Base-by-base conservation (phyloP, 805 yeast species). In the Lipomyces orientalis region DNA sequence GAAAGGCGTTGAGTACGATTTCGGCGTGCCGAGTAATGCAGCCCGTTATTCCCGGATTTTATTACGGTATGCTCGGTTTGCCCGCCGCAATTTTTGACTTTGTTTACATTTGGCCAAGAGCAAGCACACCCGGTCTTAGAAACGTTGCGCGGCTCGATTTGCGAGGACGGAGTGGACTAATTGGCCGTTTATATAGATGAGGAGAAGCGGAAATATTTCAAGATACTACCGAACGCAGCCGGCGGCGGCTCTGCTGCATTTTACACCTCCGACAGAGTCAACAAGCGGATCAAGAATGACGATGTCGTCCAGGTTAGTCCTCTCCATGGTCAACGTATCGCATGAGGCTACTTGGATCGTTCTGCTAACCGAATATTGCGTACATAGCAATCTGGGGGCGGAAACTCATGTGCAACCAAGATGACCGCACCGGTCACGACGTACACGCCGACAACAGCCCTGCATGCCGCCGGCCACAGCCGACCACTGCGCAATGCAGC, bases 201-300 rank as follows among this genome's bases (percentile, higher is more conserved):
- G 59, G 76, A 69, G 22, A 66, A 75, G 37, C 64, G 71, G 59
- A 65, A 74, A 55, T 75, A 75, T 62, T 75, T 75, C 62, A 67
- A 69, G 58, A 68, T 75, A 7, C 39, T 70, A 29, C 62, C 72
- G 22, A 69, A 57, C 39, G 74, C 76, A 1, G 65, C 75, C 1
- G 67, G 66, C 3, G 64, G 71, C n/a, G 71, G 74, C 5, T 65
- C 73, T 16, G 43, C 66, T 9, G 66, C 70, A 2, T 74, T 74
- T 55, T 71, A 71, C 37, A 66, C 72, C 2, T 39, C 73, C 19
- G 71, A 73, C 29, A 66, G 68, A 35, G 74, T 68, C 14, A 66
- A 60, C 54, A 64, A 67, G 33, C 66, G 71, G 43, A 39, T 70
- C 10, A 64, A 52, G 43, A 70, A 61, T 31, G 60, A 54, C 12